Conservation (phyloP, 106 monocot genomes). For the Amphibolis antarctica region DNA sequence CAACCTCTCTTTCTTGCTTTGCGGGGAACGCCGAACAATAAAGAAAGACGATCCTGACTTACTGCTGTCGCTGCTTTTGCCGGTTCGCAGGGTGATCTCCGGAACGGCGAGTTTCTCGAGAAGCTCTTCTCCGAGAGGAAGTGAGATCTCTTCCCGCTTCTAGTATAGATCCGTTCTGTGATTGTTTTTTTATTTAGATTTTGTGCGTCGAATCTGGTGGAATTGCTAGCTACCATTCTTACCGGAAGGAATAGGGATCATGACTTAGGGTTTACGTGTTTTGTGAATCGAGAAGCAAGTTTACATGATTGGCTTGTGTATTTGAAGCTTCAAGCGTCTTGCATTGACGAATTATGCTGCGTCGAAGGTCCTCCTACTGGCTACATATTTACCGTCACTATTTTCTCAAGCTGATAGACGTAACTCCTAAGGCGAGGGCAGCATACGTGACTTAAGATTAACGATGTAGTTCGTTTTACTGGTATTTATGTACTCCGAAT, state of each 20-base stretch:
- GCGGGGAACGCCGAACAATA: neutral
- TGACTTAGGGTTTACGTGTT: neutral
- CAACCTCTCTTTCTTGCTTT: neutral
- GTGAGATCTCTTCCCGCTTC: constrained; percentile 8
- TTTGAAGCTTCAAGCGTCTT: neutral
- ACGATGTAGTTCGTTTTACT: too few relatives aligned
- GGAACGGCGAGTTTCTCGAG: constrained; percentile 52
- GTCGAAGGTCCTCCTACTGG: neutral
- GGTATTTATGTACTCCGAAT: too few relatives aligned
- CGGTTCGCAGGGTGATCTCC: constrained; percentile 33
- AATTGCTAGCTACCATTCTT: neutral
- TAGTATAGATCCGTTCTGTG: neutral
- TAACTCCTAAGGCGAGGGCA: neutral
- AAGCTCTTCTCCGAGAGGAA: constrained; percentile 40
- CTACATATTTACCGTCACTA: neutral
- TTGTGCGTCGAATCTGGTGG: neutral
- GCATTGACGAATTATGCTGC: neutral
- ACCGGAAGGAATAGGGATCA: neutral
- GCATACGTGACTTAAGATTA: too few relatives aligned
- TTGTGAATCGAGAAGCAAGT: neutral
- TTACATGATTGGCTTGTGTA: neutral
- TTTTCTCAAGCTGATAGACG: neutral
- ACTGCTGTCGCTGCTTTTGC: neutral
- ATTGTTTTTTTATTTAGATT: neutral
- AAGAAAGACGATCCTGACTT: too few relatives aligned